These are phyloP conservation scores for Nemania sp. DNA, from an alignment of 2,329 filamentous ascomycete genomes.

Conservation along the genomic window DNA sequence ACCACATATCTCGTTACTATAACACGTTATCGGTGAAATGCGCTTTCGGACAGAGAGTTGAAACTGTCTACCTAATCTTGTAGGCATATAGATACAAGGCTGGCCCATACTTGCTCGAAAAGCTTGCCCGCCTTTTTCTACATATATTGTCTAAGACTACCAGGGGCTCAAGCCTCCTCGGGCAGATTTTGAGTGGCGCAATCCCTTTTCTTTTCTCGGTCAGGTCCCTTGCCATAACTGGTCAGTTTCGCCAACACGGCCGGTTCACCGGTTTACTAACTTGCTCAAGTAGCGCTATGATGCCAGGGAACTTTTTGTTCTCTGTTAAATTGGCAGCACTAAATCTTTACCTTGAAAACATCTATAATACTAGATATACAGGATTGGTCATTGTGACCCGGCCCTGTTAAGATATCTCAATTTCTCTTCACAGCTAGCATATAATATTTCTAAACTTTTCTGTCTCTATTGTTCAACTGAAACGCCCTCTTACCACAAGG, in stretches of 20 bases:
- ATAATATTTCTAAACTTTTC: not conserved
- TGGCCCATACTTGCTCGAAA: no score
- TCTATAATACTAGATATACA: not conserved
- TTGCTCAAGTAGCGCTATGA: not conserved
- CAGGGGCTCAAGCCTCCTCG: no score
- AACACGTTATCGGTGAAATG: no score
- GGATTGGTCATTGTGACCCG: not conserved
- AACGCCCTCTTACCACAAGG: not conserved
- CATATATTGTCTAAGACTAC: no score
- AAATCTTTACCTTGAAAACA: not conserved
- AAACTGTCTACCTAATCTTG: no score
- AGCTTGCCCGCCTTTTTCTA: no score
- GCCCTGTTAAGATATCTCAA: not conserved
- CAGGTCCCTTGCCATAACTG: not conserved
- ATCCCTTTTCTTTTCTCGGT: no score
- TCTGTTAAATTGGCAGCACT: not conserved
- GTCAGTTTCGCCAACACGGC: not conserved
- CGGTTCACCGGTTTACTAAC: not conserved
- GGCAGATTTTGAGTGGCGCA: no score
- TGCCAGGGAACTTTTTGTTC: not conserved
- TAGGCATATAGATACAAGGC: no score
- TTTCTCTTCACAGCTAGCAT: not conserved
- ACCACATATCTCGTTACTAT: no score
- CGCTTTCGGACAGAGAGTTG: no score
- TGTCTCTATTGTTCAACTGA: conserved; percentile 3